Evolutionary conservation across 192 early-diverging fungal genomes (phyloP), one percentile per base, ranked within the genome.

Genomic region (Backusella morwellensis): DNA sequence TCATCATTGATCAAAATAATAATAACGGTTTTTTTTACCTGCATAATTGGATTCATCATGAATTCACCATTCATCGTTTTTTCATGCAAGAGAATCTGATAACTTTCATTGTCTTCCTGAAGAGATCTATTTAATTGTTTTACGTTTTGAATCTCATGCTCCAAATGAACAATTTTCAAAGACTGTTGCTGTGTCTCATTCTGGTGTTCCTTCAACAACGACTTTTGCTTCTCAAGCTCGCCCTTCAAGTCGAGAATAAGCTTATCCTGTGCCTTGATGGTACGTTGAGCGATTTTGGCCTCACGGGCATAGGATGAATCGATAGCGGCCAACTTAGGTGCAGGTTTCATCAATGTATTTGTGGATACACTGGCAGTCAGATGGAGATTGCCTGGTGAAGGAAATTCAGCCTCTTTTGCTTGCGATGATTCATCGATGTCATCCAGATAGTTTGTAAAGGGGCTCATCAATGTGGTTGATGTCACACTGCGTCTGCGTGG

Each of bases 41-140:
- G 85, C 86, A 87, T 86, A 38, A 86, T 86, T 23, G 52, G 52
- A 54, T 54, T 54, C 52, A 54, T 54, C 21, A 56, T 56, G 42
- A 95, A 90, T 66, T 92, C 92, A 72, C 94, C 94, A 82, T 88
- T 91, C 79, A 95, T 91, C 1, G 94, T 92, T 77, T 89, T 92
- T 86, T 94, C 93, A 74, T 92, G 91, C 78, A 95, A 78, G 32
- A 95, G 82, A 63, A 93, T 78, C 79, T 95, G 94, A 82, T 91
- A 94, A 68, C 90, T 88, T 79, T 94, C 94, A 85, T 93, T 95
- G 68, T 94, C 94, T 73, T 95, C 92, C 87, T 88, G 89, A 70
- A 95, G 85, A n/a, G 89, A 84, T 78, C 84, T 84, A 74, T 93
- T 92, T 67, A 95, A 76, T 59, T 91, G 87, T 35, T 88, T 86